Evolutionary conservation across 768 basidiomycete genomes (phyloP), one percentile per base, ranked within the genome.

Genomic region (Phlebiopsis gigantea): DNA sequence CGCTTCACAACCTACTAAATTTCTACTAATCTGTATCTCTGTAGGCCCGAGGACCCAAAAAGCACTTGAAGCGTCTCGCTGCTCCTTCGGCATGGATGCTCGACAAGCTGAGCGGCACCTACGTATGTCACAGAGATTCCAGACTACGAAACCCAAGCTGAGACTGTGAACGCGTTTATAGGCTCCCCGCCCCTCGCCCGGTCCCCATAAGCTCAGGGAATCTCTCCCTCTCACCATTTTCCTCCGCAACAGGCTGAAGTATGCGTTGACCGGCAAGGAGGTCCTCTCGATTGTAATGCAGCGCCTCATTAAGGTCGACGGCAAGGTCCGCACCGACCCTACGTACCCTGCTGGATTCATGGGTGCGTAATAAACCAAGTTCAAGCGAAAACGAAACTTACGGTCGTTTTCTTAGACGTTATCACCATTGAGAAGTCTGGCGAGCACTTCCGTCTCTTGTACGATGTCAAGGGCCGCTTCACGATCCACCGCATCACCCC

Each of bases 61-160:
- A 97, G 78, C 95, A 98, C 73, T 84, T 98, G 79, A 98, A 98
- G 84, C 90, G 96, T 70, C 84, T 98, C 58, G 86, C 87, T 64
- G 97, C 97, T 60, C 97, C 97, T 62, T 96, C 93, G 46, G 89
- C 93, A 79, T 99, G 97, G 97, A 98, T 99, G 95, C 83, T 99
- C 62, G 93, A 98, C 82, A 99, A 99, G 80, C 77, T 99, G 68
- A 87, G 90, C 76, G 93, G 93, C 58, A 93, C 93, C 64, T 96
- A 92, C 67, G 93, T 93, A 75, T 72, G 89, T 74, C 60, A 31
- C n/a, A 19, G 29, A 12, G 12, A 26, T 41, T 50, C 22, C 47
- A 26, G 39, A 34, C 44, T 41, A 39, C 14, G 47, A 55, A 25
- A 41, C 31, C 53, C 56, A 21, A 42, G 45, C 42, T 25, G 24